These are phyloP conservation scores for Dictyostelium discoideum DNA, from an alignment of 78 protist genomes.

Conservation along the genomic window DNA sequence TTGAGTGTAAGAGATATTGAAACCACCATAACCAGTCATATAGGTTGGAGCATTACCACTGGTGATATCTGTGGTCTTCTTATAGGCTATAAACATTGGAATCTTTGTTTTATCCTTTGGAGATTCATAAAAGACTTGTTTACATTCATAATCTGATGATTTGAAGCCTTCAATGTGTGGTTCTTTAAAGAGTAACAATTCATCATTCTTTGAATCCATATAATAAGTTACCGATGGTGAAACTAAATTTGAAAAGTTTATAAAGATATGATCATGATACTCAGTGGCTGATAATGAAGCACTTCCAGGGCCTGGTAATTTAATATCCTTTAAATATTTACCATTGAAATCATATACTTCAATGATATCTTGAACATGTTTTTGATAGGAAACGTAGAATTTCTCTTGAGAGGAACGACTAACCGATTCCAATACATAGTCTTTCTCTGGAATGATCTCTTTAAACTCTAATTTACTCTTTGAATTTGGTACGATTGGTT, in stretches of 20 bases:
- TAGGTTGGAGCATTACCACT: conserved; percentile 30
- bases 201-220: conserved; percentile 32
- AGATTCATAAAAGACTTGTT: conserved; percentile 90
- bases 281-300: background rate
- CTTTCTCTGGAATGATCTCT: conserved; percentile 79
- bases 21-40: conserved; percentile 97
- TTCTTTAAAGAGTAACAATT: conserved; percentile 14
- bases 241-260: conserved; percentile 59
- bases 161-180: conserved; percentile 30
- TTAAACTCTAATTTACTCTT: background rate
- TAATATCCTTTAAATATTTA: background rate
- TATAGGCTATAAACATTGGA: conserved; percentile 94
- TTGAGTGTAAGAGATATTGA: conserved; percentile 87
- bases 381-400: conserved; percentile 56
- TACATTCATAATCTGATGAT: conserved; percentile 52
- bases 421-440: conserved; percentile 40
- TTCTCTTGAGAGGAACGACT: background rate
- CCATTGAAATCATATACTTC: conserved; percentile 81
- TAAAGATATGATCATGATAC: conserved; percentile 66
- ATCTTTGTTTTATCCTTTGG: conserved; percentile 91
- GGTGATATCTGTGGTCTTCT: background rate
- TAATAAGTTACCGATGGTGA: conserved; percentile 70
- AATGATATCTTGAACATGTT: conserved; percentile 84
- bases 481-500: background rate
- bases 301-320: conserved; percentile 68